phyloP scores from a whole-genome alignment of 78 protist species.

The Dictyostelium firmibasis region DNA sequence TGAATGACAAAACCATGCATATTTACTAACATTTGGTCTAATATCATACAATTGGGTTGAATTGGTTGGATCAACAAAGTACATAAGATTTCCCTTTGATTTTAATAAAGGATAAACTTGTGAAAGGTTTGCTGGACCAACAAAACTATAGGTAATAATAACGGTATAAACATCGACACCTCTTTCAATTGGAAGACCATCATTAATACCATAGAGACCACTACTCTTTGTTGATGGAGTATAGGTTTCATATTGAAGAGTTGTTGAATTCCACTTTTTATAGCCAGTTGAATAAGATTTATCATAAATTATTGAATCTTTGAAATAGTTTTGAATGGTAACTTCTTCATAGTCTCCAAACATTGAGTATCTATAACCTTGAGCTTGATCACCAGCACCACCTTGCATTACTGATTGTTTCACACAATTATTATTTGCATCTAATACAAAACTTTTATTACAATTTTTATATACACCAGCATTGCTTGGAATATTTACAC shows the following conservation, averaged over 20 bases:
- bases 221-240: background rate
- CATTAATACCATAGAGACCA: conserved; percentile 28
- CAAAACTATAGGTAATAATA: background rate
- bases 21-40: background rate
- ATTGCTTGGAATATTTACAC: background rate
- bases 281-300: background rate
- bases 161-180: conserved; percentile 51
- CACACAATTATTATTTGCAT: background rate
- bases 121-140: background rate
- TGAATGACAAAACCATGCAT: conserved; percentile 10
- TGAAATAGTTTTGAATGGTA: conserved; percentile 3
- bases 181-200: conserved; percentile 1
- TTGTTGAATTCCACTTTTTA: conserved; percentile 13
- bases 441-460: background rate
- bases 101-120: background rate
- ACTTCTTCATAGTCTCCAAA: conserved; percentile 37
- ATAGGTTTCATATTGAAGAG: background rate
- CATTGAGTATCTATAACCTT: conserved; percentile 28
- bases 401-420: conserved; percentile 52
- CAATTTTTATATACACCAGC: background rate
- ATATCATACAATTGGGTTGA: background rate
- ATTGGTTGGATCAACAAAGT: background rate
- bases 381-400: conserved; percentile 65
- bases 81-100: background rate
- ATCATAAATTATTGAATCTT: background rate